Base-by-base conservation (phyloP, 2,329 filamentous ascomycete genomes). In the Hypoxylon sp. region DNA sequence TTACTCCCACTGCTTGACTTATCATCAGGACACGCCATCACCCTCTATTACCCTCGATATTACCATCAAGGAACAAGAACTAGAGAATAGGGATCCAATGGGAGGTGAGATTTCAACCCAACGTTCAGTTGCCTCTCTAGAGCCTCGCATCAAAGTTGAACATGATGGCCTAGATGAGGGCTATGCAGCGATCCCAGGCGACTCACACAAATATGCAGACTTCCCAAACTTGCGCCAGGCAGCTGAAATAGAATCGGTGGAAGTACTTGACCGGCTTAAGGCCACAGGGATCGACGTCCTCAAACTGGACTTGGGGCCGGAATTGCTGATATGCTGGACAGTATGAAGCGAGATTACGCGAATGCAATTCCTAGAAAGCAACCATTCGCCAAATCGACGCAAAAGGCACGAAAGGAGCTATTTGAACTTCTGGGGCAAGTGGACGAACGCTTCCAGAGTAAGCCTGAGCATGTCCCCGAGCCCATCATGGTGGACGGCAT, bases 141-240 rank as follows among this genome's bases (percentile, higher is more conserved):
- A 13, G 39, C 39, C 39, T 11, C 19, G 17, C 17, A 43, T 43
- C 39, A 19, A 43, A 43, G 17, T 13, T 6, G 39, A 43, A 11
- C 39, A 20, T 20, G 19, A 43, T 43, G 39, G 10, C 19, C n/a
- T 8, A 7, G 13, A 32, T 20, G 22, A 44, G 20, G 39, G 39
- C 6, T 1, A n/a, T 17, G 20, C 19, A 46, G 11, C 19, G 20
- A 15, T 17, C 11, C 10, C 53, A 6, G 44, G 24, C 15, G n/a
- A 24, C 43, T 49, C 39, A 32, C 30, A 7, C 6, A 13, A 11
- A 4, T 11, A 43, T 19, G n/a, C 34, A 13, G 34, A 1, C 20
- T 64, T 70, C 28, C 44, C 60, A 20, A 20, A 47, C 17, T 53
- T 70, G 11, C 52, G 59, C n/a, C 17, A 61, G 6, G 67, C 62